Evolutionary conservation across 1,284 basidiomycete species (phyloP).

Genomic region (Jaminaea rosea): DNA sequence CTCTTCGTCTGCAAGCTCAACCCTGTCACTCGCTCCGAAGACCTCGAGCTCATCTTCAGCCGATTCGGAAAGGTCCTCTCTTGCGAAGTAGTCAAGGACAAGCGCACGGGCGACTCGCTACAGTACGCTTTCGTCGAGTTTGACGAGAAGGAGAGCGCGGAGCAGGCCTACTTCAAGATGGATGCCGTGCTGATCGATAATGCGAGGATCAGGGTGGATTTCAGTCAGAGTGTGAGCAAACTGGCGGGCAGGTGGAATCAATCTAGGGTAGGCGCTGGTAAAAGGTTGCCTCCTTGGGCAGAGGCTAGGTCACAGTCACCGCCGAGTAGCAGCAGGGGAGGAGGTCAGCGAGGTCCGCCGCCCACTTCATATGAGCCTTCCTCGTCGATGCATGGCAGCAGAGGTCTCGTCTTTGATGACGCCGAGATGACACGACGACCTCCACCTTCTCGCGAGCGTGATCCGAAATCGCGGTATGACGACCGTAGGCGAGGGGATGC

Average conservation of each 20-base stretch:
- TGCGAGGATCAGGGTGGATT: slow-evolving; percentile 95
- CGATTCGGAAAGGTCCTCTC: slow-evolving; percentile 90
- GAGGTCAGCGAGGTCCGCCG: no score
- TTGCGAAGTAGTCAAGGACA: slow-evolving; percentile 93
- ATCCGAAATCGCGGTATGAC: no score
- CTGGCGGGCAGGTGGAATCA: slow-evolving; percentile 52
- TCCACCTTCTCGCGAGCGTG: no score
- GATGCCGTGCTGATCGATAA: slow-evolving; percentile 99
- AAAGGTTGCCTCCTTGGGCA: no score
- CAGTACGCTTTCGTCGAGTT: slow-evolving; percentile 99
- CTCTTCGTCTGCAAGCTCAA: slow-evolving; percentile 98
- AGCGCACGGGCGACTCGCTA: slow-evolving; percentile 82
- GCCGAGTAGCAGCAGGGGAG: no score
- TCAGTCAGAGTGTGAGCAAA: slow-evolving; percentile 64
- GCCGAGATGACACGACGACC: no score
- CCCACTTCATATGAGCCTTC: no score
- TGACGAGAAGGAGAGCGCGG: slow-evolving; percentile 80
- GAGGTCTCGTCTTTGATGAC: slow-evolving; percentile 18
- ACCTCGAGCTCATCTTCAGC: slow-evolving; percentile 93
- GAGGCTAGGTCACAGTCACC: no score
- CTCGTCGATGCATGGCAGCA: no score
- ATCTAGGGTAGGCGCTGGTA: no score
- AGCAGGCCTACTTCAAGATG: slow-evolving; percentile 97
- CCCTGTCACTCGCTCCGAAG: slow-evolving; percentile 86
- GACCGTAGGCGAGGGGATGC: no score